Percentiles rank a stretch among this genome's conserved stretches.
phyloP scores from a whole-genome alignment of 305 asterid species.

The Fraxinus dipetala region DNA sequence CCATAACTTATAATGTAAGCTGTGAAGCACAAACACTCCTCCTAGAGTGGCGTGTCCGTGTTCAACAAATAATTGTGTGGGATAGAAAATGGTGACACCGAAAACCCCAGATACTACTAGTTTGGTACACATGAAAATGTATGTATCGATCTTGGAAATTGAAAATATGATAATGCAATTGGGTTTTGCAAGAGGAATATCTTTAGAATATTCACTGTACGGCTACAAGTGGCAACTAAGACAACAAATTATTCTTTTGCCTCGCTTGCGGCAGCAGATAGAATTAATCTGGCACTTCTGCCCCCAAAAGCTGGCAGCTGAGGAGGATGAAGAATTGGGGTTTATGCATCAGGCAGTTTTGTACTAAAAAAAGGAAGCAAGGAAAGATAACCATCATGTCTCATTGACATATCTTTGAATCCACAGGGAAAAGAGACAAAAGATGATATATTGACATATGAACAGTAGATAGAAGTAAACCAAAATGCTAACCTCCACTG shows the following conservation, averaged over 20 bases:
- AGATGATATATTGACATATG: slow-evolving; percentile 2
- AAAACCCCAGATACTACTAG: neutral
- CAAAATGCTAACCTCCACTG: slow-evolving; percentile 75
- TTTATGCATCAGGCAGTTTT: neutral
- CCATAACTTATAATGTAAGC: neutral
- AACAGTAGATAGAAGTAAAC: slow-evolving; percentile 8
- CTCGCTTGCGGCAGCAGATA: neutral
- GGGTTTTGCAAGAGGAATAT: neutral
- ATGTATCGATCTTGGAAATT: neutral
- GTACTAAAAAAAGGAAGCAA: neutral
- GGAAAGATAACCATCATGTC: slow-evolving; percentile 14
- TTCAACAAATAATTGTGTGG: neutral
- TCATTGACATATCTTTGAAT: neutral
- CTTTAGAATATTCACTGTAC: neutral
- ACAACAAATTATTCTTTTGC: neutral
- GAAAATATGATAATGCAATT: neutral
- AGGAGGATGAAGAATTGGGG: neutral
- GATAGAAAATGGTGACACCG: neutral
- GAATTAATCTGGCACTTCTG: neutral
- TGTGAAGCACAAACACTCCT: neutral
- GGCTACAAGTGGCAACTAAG: neutral
- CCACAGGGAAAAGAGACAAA: neutral
- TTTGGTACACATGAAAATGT: neutral
- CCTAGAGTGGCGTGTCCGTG: neutral
- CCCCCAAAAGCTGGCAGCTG: neutral